Conservation (phyloP, 2,329 filamentous ascomycete genomes). For the Cladorrhinum sp. region DNA sequence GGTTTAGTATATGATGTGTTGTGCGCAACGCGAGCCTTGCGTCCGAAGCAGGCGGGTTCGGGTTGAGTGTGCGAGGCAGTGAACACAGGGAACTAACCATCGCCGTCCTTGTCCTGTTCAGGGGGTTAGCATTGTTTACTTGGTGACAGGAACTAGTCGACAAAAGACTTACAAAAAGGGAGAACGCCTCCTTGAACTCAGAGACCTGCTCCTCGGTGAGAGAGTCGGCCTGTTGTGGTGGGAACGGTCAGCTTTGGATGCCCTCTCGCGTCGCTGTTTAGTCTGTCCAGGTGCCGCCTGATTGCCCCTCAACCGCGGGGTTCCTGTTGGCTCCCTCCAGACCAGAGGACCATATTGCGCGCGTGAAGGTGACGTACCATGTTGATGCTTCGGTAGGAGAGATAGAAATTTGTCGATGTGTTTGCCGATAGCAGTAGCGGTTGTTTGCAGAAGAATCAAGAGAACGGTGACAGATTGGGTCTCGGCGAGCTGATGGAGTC, state of each 20-base stretch:
- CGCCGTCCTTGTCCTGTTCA: slow-evolving; percentile 83
- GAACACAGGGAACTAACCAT: slow-evolving; percentile 59
- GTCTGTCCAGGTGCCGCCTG: slow-evolving; percentile 14
- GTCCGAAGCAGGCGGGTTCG: slow-evolving; percentile 6
- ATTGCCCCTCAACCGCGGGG: slow-evolving; percentile 26
- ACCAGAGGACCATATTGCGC: slow-evolving; percentile 1
- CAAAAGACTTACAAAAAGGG: slow-evolving; percentile 81
- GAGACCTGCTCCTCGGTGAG: slow-evolving; percentile 99
- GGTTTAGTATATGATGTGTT: slow-evolving; percentile 27
- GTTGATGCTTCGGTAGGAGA: slow-evolving; percentile 12
- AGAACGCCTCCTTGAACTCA: slow-evolving; percentile 99
- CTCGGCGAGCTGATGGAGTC: slow-evolving; percentile 17
- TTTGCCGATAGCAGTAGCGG: not conserved
- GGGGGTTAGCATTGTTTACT: slow-evolving; percentile 10
- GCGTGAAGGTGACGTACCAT: slow-evolving; percentile 24
- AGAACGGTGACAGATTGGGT: slow-evolving; percentile 11
- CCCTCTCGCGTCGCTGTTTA: slow-evolving; percentile 4
- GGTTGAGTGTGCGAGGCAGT: slow-evolving; percentile 5
- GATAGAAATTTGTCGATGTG: slow-evolving; percentile 2
- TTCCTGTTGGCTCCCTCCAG: slow-evolving; percentile 8
- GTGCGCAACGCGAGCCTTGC: slow-evolving; percentile 12
- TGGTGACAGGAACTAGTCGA: slow-evolving; percentile 14
- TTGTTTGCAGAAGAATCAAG: slow-evolving; percentile 12
- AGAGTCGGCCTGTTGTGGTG: slow-evolving; percentile 74
- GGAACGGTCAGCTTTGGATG: slow-evolving; percentile 23